A percentile compares a stretch with the other conserved stretches of the same genome.
These are phyloP conservation scores for Suhomyces choctaworum DNA, from an alignment of 1,139 yeast species.

Conservation along the genomic window DNA sequence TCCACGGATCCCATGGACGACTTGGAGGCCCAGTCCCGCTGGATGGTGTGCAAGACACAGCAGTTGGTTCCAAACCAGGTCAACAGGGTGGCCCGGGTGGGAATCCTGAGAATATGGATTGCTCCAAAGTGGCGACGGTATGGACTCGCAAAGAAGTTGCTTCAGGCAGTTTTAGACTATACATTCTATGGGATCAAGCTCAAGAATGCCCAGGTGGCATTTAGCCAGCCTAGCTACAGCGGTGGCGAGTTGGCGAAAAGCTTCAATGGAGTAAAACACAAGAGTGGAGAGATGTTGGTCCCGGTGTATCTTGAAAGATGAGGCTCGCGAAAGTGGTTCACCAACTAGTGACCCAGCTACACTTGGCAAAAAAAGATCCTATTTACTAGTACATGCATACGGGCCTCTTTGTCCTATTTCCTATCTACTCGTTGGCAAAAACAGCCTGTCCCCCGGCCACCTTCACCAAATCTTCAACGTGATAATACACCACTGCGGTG, in stretches of 20 bases:
- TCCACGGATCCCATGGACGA: conserved; percentile 40
- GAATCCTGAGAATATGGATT: conserved; percentile 68
- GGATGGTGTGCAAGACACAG: conserved; percentile 50
- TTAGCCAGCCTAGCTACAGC: conserved; percentile 70
- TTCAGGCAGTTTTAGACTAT: conserved; percentile 40
- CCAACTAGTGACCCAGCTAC: not conserved
- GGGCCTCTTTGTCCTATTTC: not conserved
- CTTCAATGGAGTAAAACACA: conserved; percentile 53
- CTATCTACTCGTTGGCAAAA: conserved; percentile 38
- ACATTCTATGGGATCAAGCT: conserved; percentile 55
- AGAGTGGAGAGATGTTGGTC: conserved; percentile 48
- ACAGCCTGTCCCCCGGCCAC: conserved; percentile 53
- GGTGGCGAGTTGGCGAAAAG: conserved; percentile 57
- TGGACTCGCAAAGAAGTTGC: conserved; percentile 48
- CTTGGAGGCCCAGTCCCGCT: conserved; percentile 29
- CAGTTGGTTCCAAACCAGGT: conserved; percentile 37
- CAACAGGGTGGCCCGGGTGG: conserved; percentile 37
- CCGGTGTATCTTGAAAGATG: conserved; percentile 49
- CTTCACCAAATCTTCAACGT: conserved; percentile 53
- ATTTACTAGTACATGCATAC: not conserved
- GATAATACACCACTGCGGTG: conserved; percentile 67
- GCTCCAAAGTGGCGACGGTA: conserved; percentile 53
- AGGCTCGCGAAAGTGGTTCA: not conserved
- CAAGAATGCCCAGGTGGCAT: conserved; percentile 48
- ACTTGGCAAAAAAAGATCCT: too few relatives aligned